Base-by-base conservation (phyloP, 1,284 basidiomycete species). In the Moesziomyces antarcticus region DNA sequence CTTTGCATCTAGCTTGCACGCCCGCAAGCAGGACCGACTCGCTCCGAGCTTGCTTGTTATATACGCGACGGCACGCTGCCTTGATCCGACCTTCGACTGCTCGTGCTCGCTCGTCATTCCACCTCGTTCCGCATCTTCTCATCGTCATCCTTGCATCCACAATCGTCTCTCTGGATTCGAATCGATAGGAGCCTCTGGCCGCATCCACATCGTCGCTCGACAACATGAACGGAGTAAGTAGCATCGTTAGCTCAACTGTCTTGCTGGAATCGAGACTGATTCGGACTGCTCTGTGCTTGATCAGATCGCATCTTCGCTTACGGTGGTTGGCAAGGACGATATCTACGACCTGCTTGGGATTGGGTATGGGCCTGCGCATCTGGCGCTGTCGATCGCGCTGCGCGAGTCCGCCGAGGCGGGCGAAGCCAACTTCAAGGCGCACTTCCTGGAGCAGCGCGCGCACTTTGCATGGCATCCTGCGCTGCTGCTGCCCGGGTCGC, bases 381-480 rank as follows among this genome's bases (percentile, higher is more conserved):
- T 84, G n/a, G 73, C 80, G 1, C 74, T 84, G 35, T 76, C 79
- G 21, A 82, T 84, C 47, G 63, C 81, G 6, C 68, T 84, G 22
- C 67, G 75, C 37, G 82, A 83, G 65, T 77, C 65, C n/a, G 55
- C 56, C 18, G 77, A 79, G 42, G 78, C 73, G 25, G 44, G 50
- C 49, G 67, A 77, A 14, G 47, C 55, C 6, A 46, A 58, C 47
- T 78, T 81, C 59, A 73, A 75, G 42, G 64, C 66, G 20, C 60
- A 68, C 53, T 83, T 83, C 45, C 61, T 83, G 25, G 82, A 83
- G 58, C 64, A 65, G 46, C 79, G 80, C 37, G 56, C 66, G n/a
- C 40, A 73, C 48, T 83, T 83, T 68, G 81, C 81, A 22, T 83
- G 82, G 82, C 82, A 84, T 46, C 79, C 80, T 10, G 65, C 79